Evolutionary conservation across 2,329 filamentous ascomycete genomes (phyloP).

Genomic region (Neofusicoccum umdonicola): DNA sequence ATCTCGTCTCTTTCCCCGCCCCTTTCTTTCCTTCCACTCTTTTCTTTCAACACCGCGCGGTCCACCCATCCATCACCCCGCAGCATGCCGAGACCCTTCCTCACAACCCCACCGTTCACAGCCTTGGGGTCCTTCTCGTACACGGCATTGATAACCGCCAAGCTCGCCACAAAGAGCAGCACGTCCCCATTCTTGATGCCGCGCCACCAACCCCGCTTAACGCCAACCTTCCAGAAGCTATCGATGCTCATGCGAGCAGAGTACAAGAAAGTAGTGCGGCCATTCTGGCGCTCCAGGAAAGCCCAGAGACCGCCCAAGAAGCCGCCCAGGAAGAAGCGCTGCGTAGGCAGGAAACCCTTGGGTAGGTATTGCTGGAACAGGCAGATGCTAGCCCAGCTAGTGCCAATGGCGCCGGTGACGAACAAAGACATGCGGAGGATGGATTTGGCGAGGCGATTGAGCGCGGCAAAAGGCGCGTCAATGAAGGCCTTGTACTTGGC

Average conservation of each 20-base stretch:
- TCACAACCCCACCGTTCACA: constrained; percentile 63
- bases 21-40: constrained; percentile 14
- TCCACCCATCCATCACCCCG: constrained; percentile 75
- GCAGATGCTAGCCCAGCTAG: constrained; percentile 85
- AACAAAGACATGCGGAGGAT: constrained; percentile 76
- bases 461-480: constrained; percentile 63
- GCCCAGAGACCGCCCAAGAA: constrained; percentile 84
- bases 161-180: constrained; percentile 73
- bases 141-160: constrained; percentile 74
- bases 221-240: constrained; percentile 87
- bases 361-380: constrained; percentile 81
- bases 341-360: constrained; percentile 69
- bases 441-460: constrained; percentile 64
- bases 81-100: constrained; percentile 72
- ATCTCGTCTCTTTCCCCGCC: constrained; percentile 22
- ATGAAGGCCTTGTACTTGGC: constrained; percentile 68
- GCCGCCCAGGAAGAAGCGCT: constrained; percentile 87
- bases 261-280: constrained; percentile 71
- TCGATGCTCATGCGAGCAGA: constrained; percentile 75
- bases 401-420: constrained; percentile 77
- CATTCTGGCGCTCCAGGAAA: constrained; percentile 64
- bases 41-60: constrained; percentile 39
- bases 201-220: constrained; percentile 85
- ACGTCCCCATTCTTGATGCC: constrained; percentile 81
- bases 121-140: constrained; percentile 70